Evolutionary conservation across 176 grass and related monocot genomes (phyloP).

Genomic region (Metroxylon sagu): DNA sequence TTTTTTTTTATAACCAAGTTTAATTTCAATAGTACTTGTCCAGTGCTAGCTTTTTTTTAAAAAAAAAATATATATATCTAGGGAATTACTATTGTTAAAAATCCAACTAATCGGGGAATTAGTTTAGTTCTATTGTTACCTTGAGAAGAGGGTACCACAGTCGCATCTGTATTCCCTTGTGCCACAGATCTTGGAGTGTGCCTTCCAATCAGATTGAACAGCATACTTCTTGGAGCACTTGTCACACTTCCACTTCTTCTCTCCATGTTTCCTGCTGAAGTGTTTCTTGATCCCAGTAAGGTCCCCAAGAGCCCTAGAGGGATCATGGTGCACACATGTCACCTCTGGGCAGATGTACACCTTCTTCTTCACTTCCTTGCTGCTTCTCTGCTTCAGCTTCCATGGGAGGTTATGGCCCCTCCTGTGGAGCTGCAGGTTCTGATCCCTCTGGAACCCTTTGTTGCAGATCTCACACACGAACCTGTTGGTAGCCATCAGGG

Average conservation of each 20-base stretch:
- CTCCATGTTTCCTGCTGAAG: slow-evolving; percentile 97
- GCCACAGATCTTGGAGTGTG: slow-evolving; percentile 93
- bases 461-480: slow-evolving; percentile 92
- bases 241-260: slow-evolving; percentile 99
- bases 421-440: slow-evolving; percentile 96
- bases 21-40: too few species aligned
- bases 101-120: too few species aligned
- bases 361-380: slow-evolving; percentile 88
- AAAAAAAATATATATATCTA: too few species aligned
- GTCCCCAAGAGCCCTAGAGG: slow-evolving; percentile 67
- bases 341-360: slow-evolving; percentile 90
- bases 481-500: slow-evolving; percentile 97
- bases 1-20: too few species aligned
- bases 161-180: slow-evolving; percentile 94
- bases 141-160: slow-evolving; percentile 89
- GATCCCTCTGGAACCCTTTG: slow-evolving; percentile 95
- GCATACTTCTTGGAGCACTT: slow-evolving; percentile 96
- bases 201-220: slow-evolving; percentile 98
- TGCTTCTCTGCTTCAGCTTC: slow-evolving; percentile 96
- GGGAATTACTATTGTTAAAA: too few species aligned
- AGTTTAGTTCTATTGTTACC: slow-evolving; percentile 21
- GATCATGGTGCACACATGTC: slow-evolving; percentile 81
- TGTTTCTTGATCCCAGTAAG: slow-evolving; percentile 99
- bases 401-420: slow-evolving; percentile 94
- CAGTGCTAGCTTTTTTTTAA: too few species aligned